Conservation (phyloP, 2,329 filamentous ascomycete species). For the Chrysoporthe austroafricana region DNA sequence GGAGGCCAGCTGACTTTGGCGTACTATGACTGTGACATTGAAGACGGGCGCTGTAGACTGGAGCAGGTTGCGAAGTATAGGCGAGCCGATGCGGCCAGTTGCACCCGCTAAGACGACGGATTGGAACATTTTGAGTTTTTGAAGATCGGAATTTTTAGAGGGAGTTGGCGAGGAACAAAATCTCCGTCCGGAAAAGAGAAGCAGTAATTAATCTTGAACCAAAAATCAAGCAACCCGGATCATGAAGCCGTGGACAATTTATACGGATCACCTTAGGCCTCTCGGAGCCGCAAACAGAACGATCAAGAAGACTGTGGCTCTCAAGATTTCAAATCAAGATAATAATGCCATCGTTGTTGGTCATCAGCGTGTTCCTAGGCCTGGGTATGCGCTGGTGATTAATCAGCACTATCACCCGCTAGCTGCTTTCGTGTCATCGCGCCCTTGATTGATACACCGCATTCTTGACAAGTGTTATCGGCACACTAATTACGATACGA, state of each 20-base stretch:
- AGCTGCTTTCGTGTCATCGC: background rate
- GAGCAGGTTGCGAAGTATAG: slow-evolving; percentile 7
- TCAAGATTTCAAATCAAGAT: background rate
- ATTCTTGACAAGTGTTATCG: background rate
- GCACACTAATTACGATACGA: background rate
- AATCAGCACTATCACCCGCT: background rate
- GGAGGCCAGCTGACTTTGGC: background rate
- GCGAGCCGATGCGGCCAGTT: background rate
- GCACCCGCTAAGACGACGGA: background rate
- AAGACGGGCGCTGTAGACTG: background rate
- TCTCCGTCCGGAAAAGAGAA: background rate
- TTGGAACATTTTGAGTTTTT: background rate
- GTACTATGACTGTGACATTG: slow-evolving; percentile 1
- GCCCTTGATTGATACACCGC: background rate
- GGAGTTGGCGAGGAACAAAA: background rate
- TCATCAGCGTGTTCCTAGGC: background rate
- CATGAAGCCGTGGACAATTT: background rate
- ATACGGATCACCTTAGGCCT: background rate
- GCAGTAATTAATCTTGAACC: background rate
- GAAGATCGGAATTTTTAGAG: background rate
- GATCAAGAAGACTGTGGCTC: background rate
- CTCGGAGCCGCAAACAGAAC: background rate
- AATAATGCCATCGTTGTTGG: background rate
- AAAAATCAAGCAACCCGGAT: background rate
- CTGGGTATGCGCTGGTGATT: background rate